Conservation (phyloP, 179 eudicot species). For the Gypsophila paniculata region DNA sequence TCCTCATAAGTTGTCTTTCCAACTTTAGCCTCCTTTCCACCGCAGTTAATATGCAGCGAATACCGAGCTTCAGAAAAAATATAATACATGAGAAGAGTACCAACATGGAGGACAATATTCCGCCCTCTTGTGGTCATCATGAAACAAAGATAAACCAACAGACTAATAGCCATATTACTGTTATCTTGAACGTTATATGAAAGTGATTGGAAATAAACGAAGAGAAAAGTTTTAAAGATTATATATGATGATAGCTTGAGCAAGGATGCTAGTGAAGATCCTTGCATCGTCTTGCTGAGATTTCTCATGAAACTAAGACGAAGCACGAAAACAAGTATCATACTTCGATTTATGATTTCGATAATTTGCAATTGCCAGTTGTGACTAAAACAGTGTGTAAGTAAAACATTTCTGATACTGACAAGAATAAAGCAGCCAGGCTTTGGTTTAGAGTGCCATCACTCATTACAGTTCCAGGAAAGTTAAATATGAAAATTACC, state of each 20-base stretch:
- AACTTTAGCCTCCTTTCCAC: conserved; percentile 29
- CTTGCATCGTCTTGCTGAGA: not conserved
- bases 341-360: not conserved
- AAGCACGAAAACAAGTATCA: not conserved
- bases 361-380: not conserved
- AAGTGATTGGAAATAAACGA: not conserved
- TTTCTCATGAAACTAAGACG: not conserved
- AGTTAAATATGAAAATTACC: conserved; percentile 21
- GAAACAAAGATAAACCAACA: not conserved
- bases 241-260: not conserved
- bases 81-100: conserved; percentile 7
- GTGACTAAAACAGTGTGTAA: not conserved
- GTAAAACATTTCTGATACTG: not conserved
- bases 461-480: not conserved
- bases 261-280: not conserved
- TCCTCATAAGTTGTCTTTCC: conserved; percentile 27
- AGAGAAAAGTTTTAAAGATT: not conserved
- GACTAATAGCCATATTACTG: not conserved
- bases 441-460: not conserved
- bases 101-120: not conserved
- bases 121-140: not conserved
- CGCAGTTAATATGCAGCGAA: conserved; percentile 39
- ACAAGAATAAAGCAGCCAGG: not conserved
- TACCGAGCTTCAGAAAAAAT: conserved; percentile 28
- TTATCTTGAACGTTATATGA: not conserved